Conservation (phyloP, 1,284 basidiomycete genomes). For the Tilletia indica region DNA sequence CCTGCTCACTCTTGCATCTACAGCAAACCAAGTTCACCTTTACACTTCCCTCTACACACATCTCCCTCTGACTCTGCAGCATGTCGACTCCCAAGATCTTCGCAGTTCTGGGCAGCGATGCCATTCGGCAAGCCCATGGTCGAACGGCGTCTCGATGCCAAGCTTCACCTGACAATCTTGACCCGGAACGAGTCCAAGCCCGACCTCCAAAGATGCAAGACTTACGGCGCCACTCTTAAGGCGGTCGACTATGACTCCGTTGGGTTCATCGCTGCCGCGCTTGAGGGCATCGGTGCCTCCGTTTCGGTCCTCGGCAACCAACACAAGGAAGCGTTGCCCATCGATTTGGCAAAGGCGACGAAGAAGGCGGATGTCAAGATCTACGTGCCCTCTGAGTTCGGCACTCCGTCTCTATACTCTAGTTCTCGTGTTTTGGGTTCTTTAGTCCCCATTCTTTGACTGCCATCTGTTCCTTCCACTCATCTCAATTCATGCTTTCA, state of each 20-base stretch:
- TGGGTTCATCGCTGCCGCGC: constrained; percentile 45
- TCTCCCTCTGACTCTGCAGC: too few species aligned
- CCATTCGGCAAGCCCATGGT: constrained; percentile 22
- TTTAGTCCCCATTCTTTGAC: neutral
- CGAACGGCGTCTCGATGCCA: constrained; percentile 22
- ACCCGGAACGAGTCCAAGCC: constrained; percentile 24
- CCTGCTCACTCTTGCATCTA: too few species aligned
- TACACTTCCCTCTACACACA: too few species aligned
- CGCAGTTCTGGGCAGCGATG: constrained; percentile 23
- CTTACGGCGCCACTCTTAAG: constrained; percentile 24
- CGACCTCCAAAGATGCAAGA: constrained; percentile 11
- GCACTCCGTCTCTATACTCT: too few species aligned
- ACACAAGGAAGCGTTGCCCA: constrained; percentile 49
- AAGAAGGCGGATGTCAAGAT: constrained; percentile 57
- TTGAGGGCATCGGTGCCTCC: constrained; percentile 56
- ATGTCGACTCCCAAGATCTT: too few species aligned
- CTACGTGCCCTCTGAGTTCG: constrained; percentile 57
- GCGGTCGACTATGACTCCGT: constrained; percentile 55
- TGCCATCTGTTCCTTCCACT: neutral
- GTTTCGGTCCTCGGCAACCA: constrained; percentile 44
- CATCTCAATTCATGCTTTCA: too few species aligned
- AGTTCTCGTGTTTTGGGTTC: neutral
- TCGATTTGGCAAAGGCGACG: constrained; percentile 48
- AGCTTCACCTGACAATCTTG: constrained; percentile 29
- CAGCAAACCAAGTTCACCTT: too few species aligned